A percentile compares a stretch with the other conserved stretches of the same genome.
Evolutionary conservation across 2,329 filamentous ascomycete species (phyloP).

Genomic region (Trichoderma koningii): DNA sequence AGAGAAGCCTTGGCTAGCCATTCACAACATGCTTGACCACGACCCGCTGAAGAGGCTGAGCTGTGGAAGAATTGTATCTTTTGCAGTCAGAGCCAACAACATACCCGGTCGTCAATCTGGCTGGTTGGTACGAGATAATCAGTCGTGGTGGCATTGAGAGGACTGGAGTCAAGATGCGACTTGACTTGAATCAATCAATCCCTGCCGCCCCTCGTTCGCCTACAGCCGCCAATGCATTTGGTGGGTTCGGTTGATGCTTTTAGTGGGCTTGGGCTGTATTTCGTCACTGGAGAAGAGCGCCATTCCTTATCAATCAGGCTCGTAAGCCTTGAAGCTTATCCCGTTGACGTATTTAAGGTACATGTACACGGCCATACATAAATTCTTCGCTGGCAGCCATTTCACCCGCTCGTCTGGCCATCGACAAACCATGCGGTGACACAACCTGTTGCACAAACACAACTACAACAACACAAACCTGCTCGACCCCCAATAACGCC

Average conservation of each 20-base stretch:
- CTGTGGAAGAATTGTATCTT: not conserved
- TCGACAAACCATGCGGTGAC: not conserved
- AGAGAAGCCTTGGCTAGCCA: not conserved
- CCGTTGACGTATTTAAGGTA: not conserved
- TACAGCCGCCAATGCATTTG: constrained; percentile 3
- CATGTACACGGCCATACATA: not conserved
- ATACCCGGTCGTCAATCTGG: not conserved
- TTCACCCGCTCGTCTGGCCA: not conserved
- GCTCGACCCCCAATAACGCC: not conserved
- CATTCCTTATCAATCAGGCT: not conserved
- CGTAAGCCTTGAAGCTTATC: constrained; percentile 3
- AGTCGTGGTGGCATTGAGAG: no score
- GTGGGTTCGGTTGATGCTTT: not conserved
- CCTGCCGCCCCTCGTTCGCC: constrained; percentile 21
- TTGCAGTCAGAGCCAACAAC: not conserved
- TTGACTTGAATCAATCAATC: no score
- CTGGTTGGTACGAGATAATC: not conserved
- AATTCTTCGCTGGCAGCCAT: not conserved
- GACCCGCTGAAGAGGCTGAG: not conserved
- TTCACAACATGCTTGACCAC: not conserved
- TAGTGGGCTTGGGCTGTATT: not conserved
- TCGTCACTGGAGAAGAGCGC: constrained; percentile 21
- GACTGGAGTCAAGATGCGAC: no score
- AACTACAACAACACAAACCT: not conserved
- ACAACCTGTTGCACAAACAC: not conserved